Evolutionary conservation across 129 eudicot genomes (phyloP), one percentile per base, ranked within the genome.

Genomic region (Sambucus nigra): DNA sequence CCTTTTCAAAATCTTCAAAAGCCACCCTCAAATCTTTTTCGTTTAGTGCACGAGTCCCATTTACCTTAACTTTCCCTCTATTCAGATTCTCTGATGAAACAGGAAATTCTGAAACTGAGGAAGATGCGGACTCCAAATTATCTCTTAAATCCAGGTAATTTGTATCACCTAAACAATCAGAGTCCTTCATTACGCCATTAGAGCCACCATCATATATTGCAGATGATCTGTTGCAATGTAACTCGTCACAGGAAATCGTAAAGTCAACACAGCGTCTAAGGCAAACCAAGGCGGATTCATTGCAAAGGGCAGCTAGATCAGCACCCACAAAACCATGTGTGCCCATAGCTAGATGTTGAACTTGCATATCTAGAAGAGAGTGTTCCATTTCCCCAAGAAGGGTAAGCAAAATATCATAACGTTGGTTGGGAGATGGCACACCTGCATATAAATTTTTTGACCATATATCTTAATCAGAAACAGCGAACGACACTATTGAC

Each of bases 301-400:
- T 82, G 75, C 91, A 82, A 41, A 92, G 91, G 18, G 84, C 67
- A 58, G 71, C 87, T 48, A 92, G 72, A 73, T 92, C 99, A 74
- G 96, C 99, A 21, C 99, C 99, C 61, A 92, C 99, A 70, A 79
- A 92, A 48, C 96, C 99, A 50, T 92, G 99, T 45, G 99, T 82
- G 56, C 72, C 71, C 68, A 27, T 73, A 28, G 95, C 94, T 47
- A 92, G 73, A 44, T 82, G 53, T 39, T 77, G 75, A 61, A 92
- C 56, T 69, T 92, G 84, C 28, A 7, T 22, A 1, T 74, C 78
- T 38, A 47, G 74, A 49, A 92, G 95, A 49, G 70, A 42, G 66
- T 86, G 87, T 39, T 75, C 76, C 65, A 75, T 77, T 52, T 73
- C 77, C 47, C 64, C 41, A 40, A 92, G 91, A 42, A 77, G 74